A percentile compares a stretch with the other conserved stretches of the same genome.
Conservation (phyloP, 169 alveolate species). For the Babesia sp. region DNA sequence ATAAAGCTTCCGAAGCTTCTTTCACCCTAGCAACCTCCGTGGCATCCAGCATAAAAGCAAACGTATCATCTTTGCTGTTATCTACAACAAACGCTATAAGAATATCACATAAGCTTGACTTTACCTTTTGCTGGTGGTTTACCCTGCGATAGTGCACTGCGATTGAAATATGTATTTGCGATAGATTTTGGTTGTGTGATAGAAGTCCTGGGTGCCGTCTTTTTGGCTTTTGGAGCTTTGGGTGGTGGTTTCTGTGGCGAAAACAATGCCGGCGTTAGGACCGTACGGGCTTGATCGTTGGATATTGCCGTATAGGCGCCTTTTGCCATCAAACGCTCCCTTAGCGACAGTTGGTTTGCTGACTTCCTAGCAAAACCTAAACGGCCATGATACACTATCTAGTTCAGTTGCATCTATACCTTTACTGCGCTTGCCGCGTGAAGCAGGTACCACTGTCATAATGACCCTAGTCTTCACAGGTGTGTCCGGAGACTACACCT, state of each 20-base stretch:
- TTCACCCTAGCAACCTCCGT: constrained; percentile 29
- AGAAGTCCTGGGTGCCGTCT: neutral
- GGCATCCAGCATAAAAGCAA: constrained; percentile 23
- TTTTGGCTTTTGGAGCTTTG: neutral
- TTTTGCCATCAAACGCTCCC: constrained; percentile 39
- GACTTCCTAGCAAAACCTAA: neutral
- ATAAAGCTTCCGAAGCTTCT: constrained; percentile 42
- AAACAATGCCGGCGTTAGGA: neutral
- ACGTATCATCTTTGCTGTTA: neutral
- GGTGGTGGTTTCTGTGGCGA: constrained; percentile 4
- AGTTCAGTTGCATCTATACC: neutral
- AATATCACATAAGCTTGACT: neutral
- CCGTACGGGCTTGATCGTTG: neutral
- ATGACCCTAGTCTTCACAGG: neutral
- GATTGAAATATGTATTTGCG: neutral
- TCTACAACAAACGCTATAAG: neutral
- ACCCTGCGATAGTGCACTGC: constrained; percentile 5
- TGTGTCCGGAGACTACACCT: neutral
- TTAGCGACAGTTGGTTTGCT: constrained; percentile 10
- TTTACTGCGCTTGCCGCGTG: constrained; percentile 6
- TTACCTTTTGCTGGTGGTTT: neutral
- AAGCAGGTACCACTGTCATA: neutral
- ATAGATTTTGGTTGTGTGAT: neutral
- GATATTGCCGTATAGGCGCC: constrained; percentile 12
- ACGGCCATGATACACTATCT: neutral